Conservation (phyloP, 2,329 filamentous ascomycete species). For the Fusarium sp. region DNA sequence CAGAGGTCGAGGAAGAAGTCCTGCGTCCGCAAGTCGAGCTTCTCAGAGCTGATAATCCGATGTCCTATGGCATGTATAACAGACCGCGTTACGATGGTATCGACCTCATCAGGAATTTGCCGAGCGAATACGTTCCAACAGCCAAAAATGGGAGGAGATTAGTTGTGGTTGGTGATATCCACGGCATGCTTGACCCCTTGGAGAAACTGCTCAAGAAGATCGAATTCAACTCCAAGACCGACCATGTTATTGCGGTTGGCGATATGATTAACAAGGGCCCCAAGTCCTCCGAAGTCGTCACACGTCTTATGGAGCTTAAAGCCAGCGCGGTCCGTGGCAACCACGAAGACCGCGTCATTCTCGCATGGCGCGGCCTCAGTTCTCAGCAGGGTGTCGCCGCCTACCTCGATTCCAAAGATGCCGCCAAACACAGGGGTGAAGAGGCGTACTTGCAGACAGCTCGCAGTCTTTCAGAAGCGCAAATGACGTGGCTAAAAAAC, state of each 20-base stretch:
- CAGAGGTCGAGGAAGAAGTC: slow-evolving; percentile 14
- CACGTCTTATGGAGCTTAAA: slow-evolving; percentile 76
- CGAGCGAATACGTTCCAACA: slow-evolving; percentile 50
- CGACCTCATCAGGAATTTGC: slow-evolving; percentile 49
- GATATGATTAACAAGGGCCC: slow-evolving; percentile 90
- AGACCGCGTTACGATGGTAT: slow-evolving; percentile 55
- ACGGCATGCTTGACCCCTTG: slow-evolving; percentile 82
- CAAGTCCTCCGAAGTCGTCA: slow-evolving; percentile 81
- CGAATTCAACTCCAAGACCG: slow-evolving; percentile 66
- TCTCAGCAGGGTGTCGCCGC: slow-evolving; percentile 45
- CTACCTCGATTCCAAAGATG: slow-evolving; percentile 44
- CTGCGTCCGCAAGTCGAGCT: slow-evolving; percentile 30
- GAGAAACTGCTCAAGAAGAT: slow-evolving; percentile 74
- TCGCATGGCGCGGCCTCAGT: slow-evolving; percentile 62
- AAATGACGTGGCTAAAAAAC: slow-evolving; percentile 75
- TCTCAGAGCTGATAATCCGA: slow-evolving; percentile 51
- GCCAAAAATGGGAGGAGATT: slow-evolving; percentile 67
- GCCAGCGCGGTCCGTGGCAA: slow-evolving; percentile 91
- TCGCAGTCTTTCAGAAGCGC: slow-evolving; percentile 64
- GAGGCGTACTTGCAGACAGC: slow-evolving; percentile 65
- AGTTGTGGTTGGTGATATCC: slow-evolving; percentile 90
- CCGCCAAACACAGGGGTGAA: slow-evolving; percentile 51
- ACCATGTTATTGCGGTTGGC: slow-evolving; percentile 82
- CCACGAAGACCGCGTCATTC: slow-evolving; percentile 89
- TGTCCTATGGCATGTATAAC: slow-evolving; percentile 56